Conservation (phyloP, 2,329 filamentous ascomycete genomes). For the Clonostachys byssicola region DNA sequence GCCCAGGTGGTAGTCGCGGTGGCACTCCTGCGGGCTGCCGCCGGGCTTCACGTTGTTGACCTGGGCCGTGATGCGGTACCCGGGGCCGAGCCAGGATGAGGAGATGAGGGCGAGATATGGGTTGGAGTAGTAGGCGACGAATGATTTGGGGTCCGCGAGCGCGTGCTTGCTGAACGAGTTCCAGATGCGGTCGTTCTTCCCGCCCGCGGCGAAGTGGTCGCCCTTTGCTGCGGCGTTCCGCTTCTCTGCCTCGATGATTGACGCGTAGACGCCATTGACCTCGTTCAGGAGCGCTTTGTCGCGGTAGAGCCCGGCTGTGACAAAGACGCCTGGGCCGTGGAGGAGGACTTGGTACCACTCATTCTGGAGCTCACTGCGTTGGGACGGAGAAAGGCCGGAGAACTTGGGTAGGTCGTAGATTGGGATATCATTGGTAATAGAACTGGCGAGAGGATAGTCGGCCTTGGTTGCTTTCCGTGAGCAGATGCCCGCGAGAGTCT, state of each 20-base stretch:
- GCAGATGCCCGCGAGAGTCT: conserved; percentile 38
- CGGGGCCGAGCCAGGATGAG: conserved; percentile 54
- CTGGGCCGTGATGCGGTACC: conserved; percentile 56
- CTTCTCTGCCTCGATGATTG: conserved; percentile 42
- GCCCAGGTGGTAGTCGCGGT: conserved; percentile 62
- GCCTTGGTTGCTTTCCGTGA: conserved; percentile 24
- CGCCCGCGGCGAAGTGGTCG: conserved; percentile 55
- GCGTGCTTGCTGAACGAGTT: conserved; percentile 62
- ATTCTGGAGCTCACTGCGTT: conserved; percentile 42
- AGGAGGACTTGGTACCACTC: conserved; percentile 57
- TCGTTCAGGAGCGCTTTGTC: conserved; percentile 30
- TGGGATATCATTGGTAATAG: conserved; percentile 45
- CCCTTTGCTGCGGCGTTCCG: conserved; percentile 32
- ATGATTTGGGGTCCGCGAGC: conserved; percentile 42
- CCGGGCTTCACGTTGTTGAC: conserved; percentile 60
- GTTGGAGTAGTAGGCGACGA: conserved; percentile 55
- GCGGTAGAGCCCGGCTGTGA: conserved; percentile 49
- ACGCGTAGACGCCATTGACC: conserved; percentile 40
- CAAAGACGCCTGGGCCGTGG: conserved; percentile 54
- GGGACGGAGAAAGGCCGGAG: conserved; percentile 11
- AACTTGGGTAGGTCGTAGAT: conserved; percentile 44
- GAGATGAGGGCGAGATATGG: conserved; percentile 49
- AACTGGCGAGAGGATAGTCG: conserved; percentile 41
- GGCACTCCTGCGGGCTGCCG: conserved; percentile 49
- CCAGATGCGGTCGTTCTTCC: conserved; percentile 59